These are phyloP conservation scores for Coniochaeta prunicola DNA, from an alignment of 2,329 filamentous ascomycete species.

Conservation along the genomic window DNA sequence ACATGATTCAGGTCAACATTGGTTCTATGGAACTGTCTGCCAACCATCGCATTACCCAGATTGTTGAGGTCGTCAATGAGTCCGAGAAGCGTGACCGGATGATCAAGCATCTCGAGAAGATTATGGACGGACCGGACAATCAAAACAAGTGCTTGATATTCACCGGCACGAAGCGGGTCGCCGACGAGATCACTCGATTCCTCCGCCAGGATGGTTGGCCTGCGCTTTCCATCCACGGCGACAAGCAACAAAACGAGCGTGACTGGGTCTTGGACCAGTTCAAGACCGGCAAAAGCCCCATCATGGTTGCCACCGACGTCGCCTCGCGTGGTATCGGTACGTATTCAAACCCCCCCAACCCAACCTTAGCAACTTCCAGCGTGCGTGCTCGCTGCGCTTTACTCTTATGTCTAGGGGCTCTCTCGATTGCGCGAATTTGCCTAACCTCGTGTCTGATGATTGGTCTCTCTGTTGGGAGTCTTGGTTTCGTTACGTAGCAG, in stretches of 20 bases:
- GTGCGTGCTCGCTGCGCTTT: slow-evolving; percentile 65
- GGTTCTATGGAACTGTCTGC: slow-evolving; percentile 92
- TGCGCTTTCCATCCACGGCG: slow-evolving; percentile 94
- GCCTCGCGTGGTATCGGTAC: slow-evolving; percentile 99
- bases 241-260: slow-evolving; percentile 99
- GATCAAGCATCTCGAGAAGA: slow-evolving; percentile 95
- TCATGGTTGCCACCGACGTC: slow-evolving; percentile 99
- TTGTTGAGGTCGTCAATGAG: slow-evolving; percentile 92
- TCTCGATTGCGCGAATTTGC: slow-evolving; percentile 86
- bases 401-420: slow-evolving; percentile 86
- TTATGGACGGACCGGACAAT: slow-evolving; percentile 90
- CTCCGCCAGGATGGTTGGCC: slow-evolving; percentile 98
- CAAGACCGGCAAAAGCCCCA: slow-evolving; percentile 98
- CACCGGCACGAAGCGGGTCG: slow-evolving; percentile 87
- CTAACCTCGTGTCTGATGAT: slow-evolving; percentile 71
- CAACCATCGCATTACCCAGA: slow-evolving; percentile 96
- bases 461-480: slow-evolving; percentile 77
- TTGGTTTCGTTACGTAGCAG: slow-evolving; percentile 74
- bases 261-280: slow-evolving; percentile 99
- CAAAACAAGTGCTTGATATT: slow-evolving; percentile 97
- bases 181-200: slow-evolving; percentile 95
- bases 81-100: slow-evolving; percentile 97
- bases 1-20: slow-evolving; percentile 99
- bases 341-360: slow-evolving; percentile 56
- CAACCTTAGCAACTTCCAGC: slow-evolving; percentile 46